Conservation (phyloP, 306 rosid species). For the Biancaea sappan region DNA sequence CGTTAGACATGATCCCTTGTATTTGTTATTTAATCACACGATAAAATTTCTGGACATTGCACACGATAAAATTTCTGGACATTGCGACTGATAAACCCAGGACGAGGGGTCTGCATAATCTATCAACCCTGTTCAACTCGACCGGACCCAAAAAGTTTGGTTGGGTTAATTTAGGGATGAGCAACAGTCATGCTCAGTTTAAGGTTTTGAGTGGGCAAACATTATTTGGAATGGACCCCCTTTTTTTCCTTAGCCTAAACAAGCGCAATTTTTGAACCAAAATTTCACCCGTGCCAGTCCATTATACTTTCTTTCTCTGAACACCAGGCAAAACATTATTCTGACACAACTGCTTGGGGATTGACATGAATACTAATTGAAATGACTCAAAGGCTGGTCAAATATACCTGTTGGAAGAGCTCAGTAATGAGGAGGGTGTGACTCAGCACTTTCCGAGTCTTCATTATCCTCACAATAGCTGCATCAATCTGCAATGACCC, state of each 20-base stretch:
- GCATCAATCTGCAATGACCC: conserved; percentile 82
- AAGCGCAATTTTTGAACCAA: no score
- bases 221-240: no score
- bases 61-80: no score
- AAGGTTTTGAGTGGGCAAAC: no score
- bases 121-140: no score
- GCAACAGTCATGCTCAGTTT: no score
- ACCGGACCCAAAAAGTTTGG: no score
- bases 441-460: conserved; percentile 94
- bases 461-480: conserved; percentile 98
- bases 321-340: background rate
- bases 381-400: conserved; percentile 12
- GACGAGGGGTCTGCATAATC: no score
- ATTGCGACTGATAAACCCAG: no score
- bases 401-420: conserved; percentile 92
- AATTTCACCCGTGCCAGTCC: conserved; percentile 5
- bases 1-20: background rate
- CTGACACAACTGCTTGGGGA: background rate
- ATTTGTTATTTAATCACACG: background rate
- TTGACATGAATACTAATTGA: conserved; percentile 17
- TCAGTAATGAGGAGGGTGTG: conserved; percentile 99
- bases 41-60: no score
- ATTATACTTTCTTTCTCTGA: background rate
- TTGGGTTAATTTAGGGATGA: no score
- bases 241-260: no score